phyloP scores from a whole-genome alignment of 768 basidiomycete species.

The Dentipellis fragilis region DNA sequence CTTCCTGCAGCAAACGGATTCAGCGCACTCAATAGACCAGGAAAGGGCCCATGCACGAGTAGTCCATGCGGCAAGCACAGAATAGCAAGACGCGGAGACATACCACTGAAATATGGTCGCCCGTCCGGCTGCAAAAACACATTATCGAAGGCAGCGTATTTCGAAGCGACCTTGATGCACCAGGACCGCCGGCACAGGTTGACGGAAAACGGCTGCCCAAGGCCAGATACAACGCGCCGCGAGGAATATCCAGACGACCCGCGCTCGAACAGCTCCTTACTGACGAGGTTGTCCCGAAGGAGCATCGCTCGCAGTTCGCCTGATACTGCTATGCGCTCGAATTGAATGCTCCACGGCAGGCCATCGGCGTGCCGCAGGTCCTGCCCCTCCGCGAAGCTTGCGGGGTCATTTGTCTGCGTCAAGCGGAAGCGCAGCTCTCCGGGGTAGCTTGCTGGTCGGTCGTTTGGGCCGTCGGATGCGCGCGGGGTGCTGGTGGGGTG shows the following conservation, averaged over 20 bases:
- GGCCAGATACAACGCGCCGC: background rate
- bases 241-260: background rate
- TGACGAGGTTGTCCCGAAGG: background rate
- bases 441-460: too few relatives aligned
- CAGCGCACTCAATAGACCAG: background rate
- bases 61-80: background rate
- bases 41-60: background rate
- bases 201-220: background rate
- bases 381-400: background rate
- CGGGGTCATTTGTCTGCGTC: background rate
- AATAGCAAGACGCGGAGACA: background rate
- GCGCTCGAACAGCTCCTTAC: background rate
- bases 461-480: background rate
- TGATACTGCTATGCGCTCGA: background rate
- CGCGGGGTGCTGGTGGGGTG: background rate
- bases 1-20: background rate
- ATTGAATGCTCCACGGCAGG: background rate
- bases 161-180: background rate
- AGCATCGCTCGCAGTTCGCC: background rate
- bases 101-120: background rate
- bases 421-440: background rate
- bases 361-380: background rate
- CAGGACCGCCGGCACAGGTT: background rate
- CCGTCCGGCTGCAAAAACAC: too few relatives aligned
- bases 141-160: too few relatives aligned